Percentiles rank a stretch among this genome's conserved stretches.
These are phyloP conservation scores for Spatholobus suberectus DNA, from an alignment of 306 rosid species.

Conservation along the genomic window DNA sequence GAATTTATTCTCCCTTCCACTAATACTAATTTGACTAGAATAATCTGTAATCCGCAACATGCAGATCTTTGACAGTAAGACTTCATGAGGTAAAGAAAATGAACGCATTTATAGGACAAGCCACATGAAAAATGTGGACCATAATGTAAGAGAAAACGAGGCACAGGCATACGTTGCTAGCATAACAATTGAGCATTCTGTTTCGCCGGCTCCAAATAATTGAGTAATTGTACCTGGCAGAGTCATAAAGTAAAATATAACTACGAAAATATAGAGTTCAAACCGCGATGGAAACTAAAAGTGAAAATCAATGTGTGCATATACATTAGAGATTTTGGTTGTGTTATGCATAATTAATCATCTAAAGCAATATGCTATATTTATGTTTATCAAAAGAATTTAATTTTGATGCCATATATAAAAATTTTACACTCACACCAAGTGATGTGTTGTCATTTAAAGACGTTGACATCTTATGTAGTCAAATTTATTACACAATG, in stretches of 20 bases:
- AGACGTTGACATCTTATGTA: not conserved
- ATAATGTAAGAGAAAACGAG: constrained; percentile 39
- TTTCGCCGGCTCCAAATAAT: constrained; percentile 40
- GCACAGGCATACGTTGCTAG: constrained; percentile 48
- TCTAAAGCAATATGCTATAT: not conserved
- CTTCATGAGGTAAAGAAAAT: constrained; percentile 1
- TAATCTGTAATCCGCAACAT: not conserved
- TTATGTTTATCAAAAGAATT: not conserved
- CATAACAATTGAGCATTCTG: constrained; percentile 51
- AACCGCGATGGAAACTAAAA: not conserved
- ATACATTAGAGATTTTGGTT: not conserved
- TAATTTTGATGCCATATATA: not conserved
- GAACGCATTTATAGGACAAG: constrained; percentile 31
- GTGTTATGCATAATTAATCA: not conserved
- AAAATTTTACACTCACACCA: too few species aligned
- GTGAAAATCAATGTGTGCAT: not conserved
- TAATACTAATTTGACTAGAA: constrained; percentile 16
- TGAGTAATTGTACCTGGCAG: constrained; percentile 48
- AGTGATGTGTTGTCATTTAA: too few species aligned
- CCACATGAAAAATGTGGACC: constrained; percentile 46
- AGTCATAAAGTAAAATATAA: constrained; percentile 8
- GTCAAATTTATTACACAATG: not conserved
- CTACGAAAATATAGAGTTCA: not conserved
- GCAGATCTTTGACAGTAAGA: not conserved
- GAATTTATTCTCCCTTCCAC: not conserved